Percentiles rank a stretch among this genome's conserved stretches.
phyloP scores from a whole-genome alignment of 306 rosid genomes.

The Inga leiocalycina region DNA sequence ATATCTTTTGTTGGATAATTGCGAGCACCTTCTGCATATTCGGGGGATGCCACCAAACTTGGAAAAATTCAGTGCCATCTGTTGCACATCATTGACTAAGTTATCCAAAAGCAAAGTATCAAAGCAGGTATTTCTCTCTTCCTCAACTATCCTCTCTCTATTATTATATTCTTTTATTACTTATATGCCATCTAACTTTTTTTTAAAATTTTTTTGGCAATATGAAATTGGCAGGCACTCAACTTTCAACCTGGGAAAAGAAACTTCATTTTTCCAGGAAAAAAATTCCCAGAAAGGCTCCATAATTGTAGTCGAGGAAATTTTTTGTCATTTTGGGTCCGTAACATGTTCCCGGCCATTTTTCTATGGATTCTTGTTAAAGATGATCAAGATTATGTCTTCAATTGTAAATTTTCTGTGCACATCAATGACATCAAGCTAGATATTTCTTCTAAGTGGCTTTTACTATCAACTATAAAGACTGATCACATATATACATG shows the following conservation, averaged over 20 bases:
- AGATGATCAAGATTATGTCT: neutral
- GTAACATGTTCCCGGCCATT: neutral
- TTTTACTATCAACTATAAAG: neutral
- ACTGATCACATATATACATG: neutral
- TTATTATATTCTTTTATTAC: neutral
- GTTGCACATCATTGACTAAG: neutral
- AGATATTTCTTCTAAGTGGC: neutral
- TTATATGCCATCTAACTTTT: neutral
- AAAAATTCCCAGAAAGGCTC: neutral
- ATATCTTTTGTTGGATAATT: neutral
- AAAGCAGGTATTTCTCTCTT: neutral
- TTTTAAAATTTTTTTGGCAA: neutral
- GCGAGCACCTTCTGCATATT: neutral
- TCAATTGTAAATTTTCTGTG: neutral
- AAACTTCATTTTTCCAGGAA: neutral
- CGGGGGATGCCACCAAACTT: conserved; percentile 1
- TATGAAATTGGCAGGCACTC: neutral
- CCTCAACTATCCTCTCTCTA: neutral
- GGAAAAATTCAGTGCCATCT: neutral
- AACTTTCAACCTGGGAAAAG: neutral
- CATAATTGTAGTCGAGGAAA: neutral
- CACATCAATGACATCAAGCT: neutral
- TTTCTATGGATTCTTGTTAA: neutral
- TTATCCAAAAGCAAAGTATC: neutral
- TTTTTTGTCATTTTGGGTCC: neutral